Conservation (phyloP, 2,329 filamentous ascomycete genomes). For the Claviceps sp. region DNA sequence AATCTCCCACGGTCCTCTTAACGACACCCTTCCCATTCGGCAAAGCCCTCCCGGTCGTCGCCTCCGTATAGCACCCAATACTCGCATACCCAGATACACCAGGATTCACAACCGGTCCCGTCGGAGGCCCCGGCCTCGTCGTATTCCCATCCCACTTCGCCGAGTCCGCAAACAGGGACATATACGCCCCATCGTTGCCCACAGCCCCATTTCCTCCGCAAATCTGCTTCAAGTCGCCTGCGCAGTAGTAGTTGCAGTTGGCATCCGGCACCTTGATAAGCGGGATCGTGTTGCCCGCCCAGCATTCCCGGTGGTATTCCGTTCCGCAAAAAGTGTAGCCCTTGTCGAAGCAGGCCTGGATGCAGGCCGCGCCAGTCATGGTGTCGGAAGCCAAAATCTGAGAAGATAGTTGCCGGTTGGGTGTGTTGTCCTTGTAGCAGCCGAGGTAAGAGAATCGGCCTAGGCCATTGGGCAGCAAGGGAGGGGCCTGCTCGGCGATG, state of each 20-base stretch:
- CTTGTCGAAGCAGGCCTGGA: conserved; percentile 25
- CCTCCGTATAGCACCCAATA: conserved; percentile 27
- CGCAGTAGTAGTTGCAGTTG: conserved; percentile 39
- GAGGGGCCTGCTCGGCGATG: conserved; percentile 38
- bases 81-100: conserved; percentile 22
- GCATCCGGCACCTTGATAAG: conserved; percentile 26
- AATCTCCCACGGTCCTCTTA: conserved; percentile 19
- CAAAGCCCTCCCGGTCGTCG: conserved; percentile 19
- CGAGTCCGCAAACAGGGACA: conserved; percentile 34
- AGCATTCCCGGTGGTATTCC: conserved; percentile 39
- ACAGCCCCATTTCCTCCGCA: conserved; percentile 37
- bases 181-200: conserved; percentile 23
- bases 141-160: conserved; percentile 16
- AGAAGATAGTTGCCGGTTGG: conserved; percentile 33
- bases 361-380: conserved; percentile 32
- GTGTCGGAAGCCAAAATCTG: conserved; percentile 26
- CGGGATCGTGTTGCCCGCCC: conserved; percentile 37
- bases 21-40: conserved; percentile 12
- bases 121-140: conserved; percentile 10
- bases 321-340: conserved; percentile 32
- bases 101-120: conserved; percentile 22
- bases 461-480: conserved; percentile 28
- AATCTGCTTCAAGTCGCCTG: conserved; percentile 33
- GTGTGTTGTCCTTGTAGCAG: conserved; percentile 44
- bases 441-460: conserved; percentile 39